phyloP scores from a whole-genome alignment of 257 asterid genomes.

The Fraxinus quadrangulata region DNA sequence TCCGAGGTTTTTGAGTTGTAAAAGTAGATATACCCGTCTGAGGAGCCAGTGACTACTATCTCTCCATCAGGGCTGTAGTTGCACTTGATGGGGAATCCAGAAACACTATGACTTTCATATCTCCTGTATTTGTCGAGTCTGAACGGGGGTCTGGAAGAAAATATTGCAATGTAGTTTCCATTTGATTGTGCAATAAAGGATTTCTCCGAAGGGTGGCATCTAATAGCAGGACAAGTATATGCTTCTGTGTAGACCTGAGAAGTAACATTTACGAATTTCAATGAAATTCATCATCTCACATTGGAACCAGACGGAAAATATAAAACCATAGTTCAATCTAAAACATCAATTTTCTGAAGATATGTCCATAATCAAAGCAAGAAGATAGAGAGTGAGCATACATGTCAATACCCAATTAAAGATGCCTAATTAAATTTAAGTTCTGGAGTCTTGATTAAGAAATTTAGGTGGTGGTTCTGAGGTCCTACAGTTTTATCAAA shows the following conservation, averaged over 20 bases:
- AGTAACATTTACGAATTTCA: not conserved
- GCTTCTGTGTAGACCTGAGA: conserved; percentile 89
- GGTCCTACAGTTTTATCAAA: too few relatives aligned
- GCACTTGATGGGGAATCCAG: conserved; percentile 88
- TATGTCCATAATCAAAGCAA: not conserved
- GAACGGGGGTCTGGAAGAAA: conserved; percentile 70
- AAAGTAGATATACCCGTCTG: conserved; percentile 74
- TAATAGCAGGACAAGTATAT: conserved; percentile 75
- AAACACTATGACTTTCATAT: conserved; percentile 77
- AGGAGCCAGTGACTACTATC: conserved; percentile 70
- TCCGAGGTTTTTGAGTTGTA: conserved; percentile 62
- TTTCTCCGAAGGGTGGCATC: conserved; percentile 79
- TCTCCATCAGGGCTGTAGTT: conserved; percentile 73
- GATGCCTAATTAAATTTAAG: too few relatives aligned
- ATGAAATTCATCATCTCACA: not conserved
- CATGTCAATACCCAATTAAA: not conserved
- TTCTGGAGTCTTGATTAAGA: too few relatives aligned
- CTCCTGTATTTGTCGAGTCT: conserved; percentile 77
- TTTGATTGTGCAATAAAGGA: conserved; percentile 87
- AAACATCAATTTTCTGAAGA: not conserved
- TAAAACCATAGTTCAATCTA: not conserved
- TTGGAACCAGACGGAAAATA: not conserved
- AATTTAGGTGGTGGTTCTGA: too few relatives aligned
- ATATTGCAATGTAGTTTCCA: conserved; percentile 87
- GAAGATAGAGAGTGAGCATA: not conserved